Conservation (phyloP, 352 stramenopile species). For the Globisporangium spiculum region DNA sequence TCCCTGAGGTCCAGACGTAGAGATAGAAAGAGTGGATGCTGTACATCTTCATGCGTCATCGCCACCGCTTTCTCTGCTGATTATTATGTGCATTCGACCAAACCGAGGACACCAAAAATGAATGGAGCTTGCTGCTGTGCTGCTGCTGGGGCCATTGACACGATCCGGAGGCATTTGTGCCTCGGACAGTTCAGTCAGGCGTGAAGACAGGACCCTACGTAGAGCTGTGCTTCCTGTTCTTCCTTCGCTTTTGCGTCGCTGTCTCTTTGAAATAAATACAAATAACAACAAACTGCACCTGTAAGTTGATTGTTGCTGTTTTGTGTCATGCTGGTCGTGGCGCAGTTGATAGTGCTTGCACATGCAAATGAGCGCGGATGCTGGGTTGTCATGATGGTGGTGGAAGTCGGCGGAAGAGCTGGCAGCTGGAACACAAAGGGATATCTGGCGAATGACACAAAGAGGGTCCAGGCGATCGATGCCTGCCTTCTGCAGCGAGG, state of each 20-base stretch:
- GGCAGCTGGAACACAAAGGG: no score
- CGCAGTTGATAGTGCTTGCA: no score
- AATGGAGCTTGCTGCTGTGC: not conserved
- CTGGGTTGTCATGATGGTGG: no score
- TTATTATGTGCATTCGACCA: constrained; percentile 7
- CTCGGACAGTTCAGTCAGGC: not conserved
- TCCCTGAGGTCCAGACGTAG: constrained; percentile 14
- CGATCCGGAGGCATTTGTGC: not conserved
- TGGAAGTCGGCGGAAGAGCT: no score
- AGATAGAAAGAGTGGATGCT: not conserved
- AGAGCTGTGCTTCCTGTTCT: not conserved
- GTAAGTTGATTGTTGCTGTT: not conserved
- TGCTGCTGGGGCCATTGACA: not conserved
- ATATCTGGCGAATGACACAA: no score
- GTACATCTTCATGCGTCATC: not conserved
- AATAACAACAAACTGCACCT: not conserved
- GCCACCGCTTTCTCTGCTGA: constrained; percentile 1
- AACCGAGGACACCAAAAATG: not conserved
- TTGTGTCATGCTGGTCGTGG: no score
- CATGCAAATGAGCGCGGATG: no score
- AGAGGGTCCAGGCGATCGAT: no score
- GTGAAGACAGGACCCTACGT: not conserved
- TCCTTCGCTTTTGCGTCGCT: not conserved
- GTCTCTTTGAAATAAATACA: not conserved
- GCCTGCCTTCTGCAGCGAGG: not conserved